Evolutionary conservation across 768 basidiomycete species (phyloP).

Genomic region (Naganishia vaughanmartiniae): DNA sequence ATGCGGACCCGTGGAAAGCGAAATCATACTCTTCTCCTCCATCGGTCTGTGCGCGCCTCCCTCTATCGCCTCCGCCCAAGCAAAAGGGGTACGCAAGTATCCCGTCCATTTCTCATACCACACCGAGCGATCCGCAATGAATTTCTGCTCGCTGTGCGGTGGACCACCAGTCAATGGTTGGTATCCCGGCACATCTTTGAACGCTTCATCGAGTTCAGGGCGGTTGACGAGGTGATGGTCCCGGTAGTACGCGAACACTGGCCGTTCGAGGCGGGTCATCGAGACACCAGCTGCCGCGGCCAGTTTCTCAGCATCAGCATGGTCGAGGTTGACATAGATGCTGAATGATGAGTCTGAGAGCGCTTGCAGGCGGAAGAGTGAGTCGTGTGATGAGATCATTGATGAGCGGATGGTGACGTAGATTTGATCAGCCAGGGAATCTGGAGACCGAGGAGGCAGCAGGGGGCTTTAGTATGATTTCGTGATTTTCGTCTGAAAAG

Average conservation of each 20-base stretch:
- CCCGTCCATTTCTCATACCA: constrained; percentile 12
- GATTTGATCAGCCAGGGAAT: constrained; percentile 5
- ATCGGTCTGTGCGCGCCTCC: neutral
- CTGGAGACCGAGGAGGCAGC: neutral
- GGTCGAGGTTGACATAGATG: neutral
- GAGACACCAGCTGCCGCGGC: neutral
- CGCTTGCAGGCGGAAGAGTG: neutral
- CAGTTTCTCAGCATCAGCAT: neutral
- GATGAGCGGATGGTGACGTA: neutral
- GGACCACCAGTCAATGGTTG: neutral
- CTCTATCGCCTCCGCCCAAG: neutral
- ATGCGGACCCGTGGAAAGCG: constrained; percentile 1
- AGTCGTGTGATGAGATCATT: neutral
- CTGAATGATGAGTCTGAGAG: neutral
- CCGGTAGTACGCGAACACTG: constrained; percentile 1
- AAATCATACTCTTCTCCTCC: constrained; percentile 5
- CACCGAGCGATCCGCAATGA: constrained; percentile 2
- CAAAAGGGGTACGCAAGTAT: neutral
- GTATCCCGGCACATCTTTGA: neutral
- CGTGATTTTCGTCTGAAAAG: too few species aligned
- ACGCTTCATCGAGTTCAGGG: neutral
- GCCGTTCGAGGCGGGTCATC: neutral
- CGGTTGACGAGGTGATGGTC: constrained; percentile 9
- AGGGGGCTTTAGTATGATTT: too few species aligned
- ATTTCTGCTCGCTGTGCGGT: neutral